Evolutionary conservation across 495 filamentous ascomycete genomes (phyloP), one percentile per base, ranked within the genome.

Genomic region (Penicillium simplicissimum): DNA sequence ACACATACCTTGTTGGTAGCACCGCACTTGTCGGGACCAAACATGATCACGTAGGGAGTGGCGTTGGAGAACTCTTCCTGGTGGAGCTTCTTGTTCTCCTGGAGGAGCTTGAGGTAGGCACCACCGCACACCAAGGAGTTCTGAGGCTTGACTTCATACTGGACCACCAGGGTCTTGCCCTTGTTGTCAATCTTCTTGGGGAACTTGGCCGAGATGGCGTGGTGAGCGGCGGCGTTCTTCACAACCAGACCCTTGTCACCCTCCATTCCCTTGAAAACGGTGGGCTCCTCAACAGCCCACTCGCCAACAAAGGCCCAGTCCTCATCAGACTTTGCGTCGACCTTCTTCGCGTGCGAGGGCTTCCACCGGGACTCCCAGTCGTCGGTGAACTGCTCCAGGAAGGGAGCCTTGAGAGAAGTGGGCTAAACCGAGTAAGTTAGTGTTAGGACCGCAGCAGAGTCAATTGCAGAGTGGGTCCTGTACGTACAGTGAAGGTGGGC

Each of bases 81-180:
- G 79, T 97, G 92, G 70, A 98, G 91, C 77, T 90, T 88, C 83
- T 93, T 96, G 84, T 92, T 98, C 74, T 99, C 95, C 64, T 96
- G 89, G 65, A 98, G 90, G 65, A 99, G 92, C 88, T 99, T 99
- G 84, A 99, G 82, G 81, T 99, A 99, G 67, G 96, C 96, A 76
- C 96, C 96, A 84, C 96, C 96, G 78, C 96, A 99, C 73, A 97
- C 93, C 57, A 99, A 87, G 63, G 93, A 94, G 79, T 94, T 93
- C 79, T 99, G 96, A 64, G 97, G 90, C 87, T 99, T 98, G 71
- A 99, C 96, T 76, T 99, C 96, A 70, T 99, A 99, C 79, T 99
- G 96, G 54, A 98, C 93, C 58, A 99, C 96, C 51, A 99, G 82
- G 54, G 90, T 88, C 84, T 98, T 96, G 73, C 86, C 91, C 86